These are phyloP conservation scores for Bondarzewia mesenterica DNA, from an alignment of 1,284 basidiomycete genomes.

Conservation along the genomic window DNA sequence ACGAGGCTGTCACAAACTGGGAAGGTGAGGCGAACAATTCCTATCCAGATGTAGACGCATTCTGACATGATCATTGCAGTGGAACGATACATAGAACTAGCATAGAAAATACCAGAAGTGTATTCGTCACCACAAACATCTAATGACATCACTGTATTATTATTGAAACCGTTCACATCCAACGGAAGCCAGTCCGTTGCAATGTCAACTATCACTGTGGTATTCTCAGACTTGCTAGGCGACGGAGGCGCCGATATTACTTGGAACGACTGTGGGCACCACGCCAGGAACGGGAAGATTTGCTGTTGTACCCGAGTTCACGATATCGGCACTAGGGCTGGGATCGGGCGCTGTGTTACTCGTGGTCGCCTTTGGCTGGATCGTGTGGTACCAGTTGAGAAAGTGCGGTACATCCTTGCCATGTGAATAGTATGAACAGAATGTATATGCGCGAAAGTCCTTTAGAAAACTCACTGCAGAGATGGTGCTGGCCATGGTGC, in stretches of 20 bases:
- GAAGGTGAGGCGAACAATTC: conserved; percentile 55
- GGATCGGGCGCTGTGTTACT: too few relatives aligned
- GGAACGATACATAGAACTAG: conserved; percentile 79
- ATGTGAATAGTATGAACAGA: too few relatives aligned
- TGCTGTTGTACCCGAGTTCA: neutral
- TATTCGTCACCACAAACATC: neutral
- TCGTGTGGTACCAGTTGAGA: conserved; percentile 32
- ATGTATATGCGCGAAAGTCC: too few relatives aligned
- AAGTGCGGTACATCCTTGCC: conserved; percentile 71
- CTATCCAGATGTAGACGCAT: neutral
- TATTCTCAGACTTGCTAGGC: too few relatives aligned
- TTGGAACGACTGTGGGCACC: conserved; percentile 35
- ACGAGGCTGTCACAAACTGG: conserved; percentile 89
- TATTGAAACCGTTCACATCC: neutral
- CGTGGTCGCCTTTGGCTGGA: conserved; percentile 1
- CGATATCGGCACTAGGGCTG: neutral
- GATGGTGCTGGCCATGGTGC: conserved; percentile 51
- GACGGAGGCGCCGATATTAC: neutral
- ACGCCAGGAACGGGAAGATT: conserved; percentile 72
- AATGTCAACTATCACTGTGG: too few relatives aligned
- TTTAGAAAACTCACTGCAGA: conserved; percentile 40
- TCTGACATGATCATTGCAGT: conserved; percentile 35
- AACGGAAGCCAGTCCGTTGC: neutral
- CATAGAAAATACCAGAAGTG: conserved; percentile 27
- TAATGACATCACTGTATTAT: neutral